phyloP scores from a whole-genome alignment of 2,329 filamentous ascomycete genomes.

The Alternaria panax region DNA sequence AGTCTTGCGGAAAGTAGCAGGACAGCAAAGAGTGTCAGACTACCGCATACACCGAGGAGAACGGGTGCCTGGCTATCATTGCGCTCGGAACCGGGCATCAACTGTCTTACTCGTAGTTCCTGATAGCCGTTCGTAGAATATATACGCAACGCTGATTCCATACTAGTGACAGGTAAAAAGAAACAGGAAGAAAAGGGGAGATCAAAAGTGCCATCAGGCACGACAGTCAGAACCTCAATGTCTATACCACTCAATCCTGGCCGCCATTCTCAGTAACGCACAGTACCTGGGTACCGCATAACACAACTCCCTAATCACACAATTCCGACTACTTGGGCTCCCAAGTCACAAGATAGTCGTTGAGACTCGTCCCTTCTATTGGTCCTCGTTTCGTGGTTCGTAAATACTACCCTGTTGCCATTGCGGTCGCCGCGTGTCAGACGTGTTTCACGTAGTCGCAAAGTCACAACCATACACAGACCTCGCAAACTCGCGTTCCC shows the following conservation, averaged over 20 bases:
- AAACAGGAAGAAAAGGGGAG: neutral
- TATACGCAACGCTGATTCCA: neutral
- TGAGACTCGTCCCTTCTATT: neutral
- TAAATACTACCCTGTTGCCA: conserved; percentile 1
- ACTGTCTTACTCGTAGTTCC: neutral
- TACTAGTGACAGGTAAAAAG: neutral
- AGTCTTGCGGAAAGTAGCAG: conserved; percentile 27
- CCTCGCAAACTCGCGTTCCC: neutral
- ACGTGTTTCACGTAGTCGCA: neutral
- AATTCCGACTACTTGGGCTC: neutral
- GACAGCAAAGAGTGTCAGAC: conserved; percentile 26
- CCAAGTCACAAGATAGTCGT: neutral
- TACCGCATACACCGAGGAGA: conserved; percentile 30
- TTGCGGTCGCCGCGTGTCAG: neutral
- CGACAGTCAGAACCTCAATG: neutral
- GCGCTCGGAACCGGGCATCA: neutral
- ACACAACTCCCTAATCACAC: neutral
- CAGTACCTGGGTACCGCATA: neutral
- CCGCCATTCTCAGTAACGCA: neutral
- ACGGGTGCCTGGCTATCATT: conserved; percentile 31
- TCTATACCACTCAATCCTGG: neutral
- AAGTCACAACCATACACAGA: neutral
- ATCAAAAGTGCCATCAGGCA: neutral
- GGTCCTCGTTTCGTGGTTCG: neutral
- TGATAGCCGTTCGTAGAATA: neutral